These are phyloP conservation scores for Ophiosphaerella herpotricha DNA, from an alignment of 2,329 filamentous ascomycete genomes.

Conservation along the genomic window DNA sequence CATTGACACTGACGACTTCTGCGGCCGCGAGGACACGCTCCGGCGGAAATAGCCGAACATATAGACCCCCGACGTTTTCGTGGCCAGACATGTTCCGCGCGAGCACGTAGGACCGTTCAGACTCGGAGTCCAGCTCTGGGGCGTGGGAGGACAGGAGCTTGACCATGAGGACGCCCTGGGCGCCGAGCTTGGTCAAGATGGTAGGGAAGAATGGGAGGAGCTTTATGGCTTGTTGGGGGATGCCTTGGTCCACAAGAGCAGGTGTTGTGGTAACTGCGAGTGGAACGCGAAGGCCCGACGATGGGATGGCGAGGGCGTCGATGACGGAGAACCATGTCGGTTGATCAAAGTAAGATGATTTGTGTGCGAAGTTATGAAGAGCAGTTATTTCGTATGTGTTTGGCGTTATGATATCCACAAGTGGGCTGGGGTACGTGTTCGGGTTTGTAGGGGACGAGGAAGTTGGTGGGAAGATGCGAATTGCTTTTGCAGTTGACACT, in stretches of 20 bases:
- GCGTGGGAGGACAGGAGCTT: conserved; percentile 72
- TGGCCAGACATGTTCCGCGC: conserved; percentile 59
- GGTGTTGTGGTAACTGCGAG: conserved; percentile 70
- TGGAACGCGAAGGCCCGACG: conserved; percentile 69
- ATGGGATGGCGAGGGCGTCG: conserved; percentile 75
- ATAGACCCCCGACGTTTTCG: conserved; percentile 70
- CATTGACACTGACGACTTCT: conserved; percentile 87
- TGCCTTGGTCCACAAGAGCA: conserved; percentile 74
- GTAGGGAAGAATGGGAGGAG: conserved; percentile 87
- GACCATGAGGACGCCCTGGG: conserved; percentile 74
- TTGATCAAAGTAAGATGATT: conserved; percentile 69
- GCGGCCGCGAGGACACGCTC: conserved; percentile 63
- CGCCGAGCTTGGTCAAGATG: conserved; percentile 82
- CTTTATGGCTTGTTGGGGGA: conserved; percentile 82
- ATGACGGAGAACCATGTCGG: conserved; percentile 79
- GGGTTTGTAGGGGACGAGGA: conserved; percentile 65
- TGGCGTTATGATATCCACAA: conserved; percentile 77
- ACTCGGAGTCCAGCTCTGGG: conserved; percentile 64
- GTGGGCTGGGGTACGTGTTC: conserved; percentile 68
- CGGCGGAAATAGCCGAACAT: conserved; percentile 74
- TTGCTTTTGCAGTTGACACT: conserved; percentile 80
- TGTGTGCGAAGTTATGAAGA: conserved; percentile 74
- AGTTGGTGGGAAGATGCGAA: conserved; percentile 64
- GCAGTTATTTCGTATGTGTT: conserved; percentile 81
- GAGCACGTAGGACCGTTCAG: conserved; percentile 72